Evolutionary conservation across 176 grass and related monocot species (phyloP).

Genomic region (Zoysia pacifica): DNA sequence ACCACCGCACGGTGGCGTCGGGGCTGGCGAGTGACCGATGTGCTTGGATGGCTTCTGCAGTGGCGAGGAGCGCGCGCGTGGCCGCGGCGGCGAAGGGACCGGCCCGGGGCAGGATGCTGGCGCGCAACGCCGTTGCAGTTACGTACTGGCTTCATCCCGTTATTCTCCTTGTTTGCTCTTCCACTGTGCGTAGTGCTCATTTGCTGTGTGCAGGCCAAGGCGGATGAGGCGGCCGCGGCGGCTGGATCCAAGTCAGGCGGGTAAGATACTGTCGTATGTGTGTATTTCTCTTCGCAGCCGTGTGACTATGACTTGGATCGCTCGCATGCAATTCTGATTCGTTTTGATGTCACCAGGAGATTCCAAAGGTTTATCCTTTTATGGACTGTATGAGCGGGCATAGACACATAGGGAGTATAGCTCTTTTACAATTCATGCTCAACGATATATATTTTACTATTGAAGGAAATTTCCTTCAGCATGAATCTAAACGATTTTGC

Average conservation of each 20-base stretch:
- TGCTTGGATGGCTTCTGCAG: background rate
- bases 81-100: background rate
- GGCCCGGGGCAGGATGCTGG: slow-evolving; percentile 15
- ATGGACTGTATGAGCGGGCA: background rate
- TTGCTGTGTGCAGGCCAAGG: slow-evolving; percentile 40
- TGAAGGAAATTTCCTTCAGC: background rate
- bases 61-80: slow-evolving; percentile 18
- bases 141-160: background rate
- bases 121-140: slow-evolving; percentile 39
- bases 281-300: background rate
- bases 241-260: slow-evolving; percentile 30
- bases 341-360: slow-evolving; percentile 1
- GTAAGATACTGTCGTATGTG: slow-evolving; percentile 15
- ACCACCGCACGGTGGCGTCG: background rate
- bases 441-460: background rate
- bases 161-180: too few species aligned
- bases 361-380: background rate
- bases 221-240: background rate
- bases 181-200: background rate
- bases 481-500: background rate
- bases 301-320: background rate
- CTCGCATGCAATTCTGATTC: background rate
- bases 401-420: too few species aligned
- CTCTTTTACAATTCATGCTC: background rate
- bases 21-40: background rate